Evolutionary conservation across 306 rosid genomes (phyloP).

Genomic region (Cucurbita argyrosperma): DNA sequence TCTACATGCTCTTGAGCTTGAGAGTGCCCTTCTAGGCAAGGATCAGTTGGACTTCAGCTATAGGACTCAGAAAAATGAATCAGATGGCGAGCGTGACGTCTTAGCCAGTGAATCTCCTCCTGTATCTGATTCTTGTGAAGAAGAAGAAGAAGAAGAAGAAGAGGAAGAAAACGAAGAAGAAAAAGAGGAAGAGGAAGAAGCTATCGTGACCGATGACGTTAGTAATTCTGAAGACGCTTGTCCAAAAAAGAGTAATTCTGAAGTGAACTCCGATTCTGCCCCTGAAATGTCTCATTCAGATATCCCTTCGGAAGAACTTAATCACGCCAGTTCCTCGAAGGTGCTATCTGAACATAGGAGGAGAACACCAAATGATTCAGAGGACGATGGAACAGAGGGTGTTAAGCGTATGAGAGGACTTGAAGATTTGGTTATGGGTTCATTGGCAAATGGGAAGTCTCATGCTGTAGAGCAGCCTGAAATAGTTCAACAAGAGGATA

Average conservation of each 20-base stretch:
- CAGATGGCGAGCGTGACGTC: slow-evolving; percentile 31
- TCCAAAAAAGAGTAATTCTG: slow-evolving; percentile 32
- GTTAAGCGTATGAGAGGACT: slow-evolving; percentile 96
- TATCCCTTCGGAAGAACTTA: slow-evolving; percentile 82
- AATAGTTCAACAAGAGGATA: slow-evolving; percentile 40
- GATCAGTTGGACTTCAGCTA: slow-evolving; percentile 27
- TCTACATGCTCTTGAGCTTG: slow-evolving; percentile 94
- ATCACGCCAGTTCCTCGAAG: slow-evolving; percentile 55
- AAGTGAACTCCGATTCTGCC: slow-evolving; percentile 55
- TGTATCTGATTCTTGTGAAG: slow-evolving; percentile 32
- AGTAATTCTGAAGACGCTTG: slow-evolving; percentile 45
- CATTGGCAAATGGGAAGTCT: slow-evolving; percentile 30
- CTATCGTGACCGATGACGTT: slow-evolving; percentile 32
- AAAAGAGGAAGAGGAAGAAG: not conserved
- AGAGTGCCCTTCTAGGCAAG: slow-evolving; percentile 55
- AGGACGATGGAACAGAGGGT: slow-evolving; percentile 93
- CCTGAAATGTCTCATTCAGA: slow-evolving; percentile 75
- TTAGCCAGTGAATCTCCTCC: slow-evolving; percentile 44
- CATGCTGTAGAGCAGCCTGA: slow-evolving; percentile 42
- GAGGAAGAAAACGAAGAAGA: not conserved
- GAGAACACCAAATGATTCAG: slow-evolving; percentile 94
- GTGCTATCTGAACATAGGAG: slow-evolving; percentile 53
- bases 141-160: not conserved
- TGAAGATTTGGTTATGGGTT: slow-evolving; percentile 37
- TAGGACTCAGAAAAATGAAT: slow-evolving; percentile 24